These are phyloP conservation scores for Echites panduratus DNA, from an alignment of 257 asterid species.

Conservation along the genomic window DNA sequence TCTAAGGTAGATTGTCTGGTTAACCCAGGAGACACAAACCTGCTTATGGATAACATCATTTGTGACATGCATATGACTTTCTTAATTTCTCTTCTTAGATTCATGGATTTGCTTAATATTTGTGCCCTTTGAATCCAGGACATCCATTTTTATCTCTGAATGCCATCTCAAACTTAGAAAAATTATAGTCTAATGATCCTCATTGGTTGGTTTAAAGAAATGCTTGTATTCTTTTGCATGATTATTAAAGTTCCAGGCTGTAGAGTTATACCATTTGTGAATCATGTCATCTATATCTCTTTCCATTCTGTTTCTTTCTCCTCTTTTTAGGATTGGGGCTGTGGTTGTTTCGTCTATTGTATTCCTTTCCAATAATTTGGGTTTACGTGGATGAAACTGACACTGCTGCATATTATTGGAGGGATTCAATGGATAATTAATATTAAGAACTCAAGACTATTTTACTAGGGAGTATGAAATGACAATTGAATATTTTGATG, in stretches of 20 bases:
- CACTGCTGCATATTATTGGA: not conserved
- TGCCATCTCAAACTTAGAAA: not conserved
- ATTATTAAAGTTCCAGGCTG: not conserved
- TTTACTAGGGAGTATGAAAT: not conserved
- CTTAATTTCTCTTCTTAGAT: not conserved
- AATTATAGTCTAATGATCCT: not conserved
- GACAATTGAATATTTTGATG: not conserved
- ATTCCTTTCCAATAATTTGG: not conserved
- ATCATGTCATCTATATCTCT: not conserved
- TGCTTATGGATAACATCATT: not conserved
- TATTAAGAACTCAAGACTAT: not conserved
- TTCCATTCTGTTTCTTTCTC: not conserved
- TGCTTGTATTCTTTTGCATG: not conserved
- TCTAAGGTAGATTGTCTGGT: not conserved
- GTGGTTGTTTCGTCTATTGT: not conserved
- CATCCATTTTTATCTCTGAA: not conserved
- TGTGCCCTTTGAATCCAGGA: not conserved
- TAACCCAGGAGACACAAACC: not conserved
- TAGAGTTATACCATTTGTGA: not conserved
- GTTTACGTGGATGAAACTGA: not conserved
- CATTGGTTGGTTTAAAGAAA: not conserved
- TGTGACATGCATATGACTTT: not conserved
- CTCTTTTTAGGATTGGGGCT: not conserved
- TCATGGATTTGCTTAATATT: not conserved
- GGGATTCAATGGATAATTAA: not conserved